Percentiles rank a stretch among this genome's conserved stretches.
These are phyloP conservation scores for Candida insectalens DNA, from an alignment of 805 yeast genomes.

Conservation along the genomic window DNA sequence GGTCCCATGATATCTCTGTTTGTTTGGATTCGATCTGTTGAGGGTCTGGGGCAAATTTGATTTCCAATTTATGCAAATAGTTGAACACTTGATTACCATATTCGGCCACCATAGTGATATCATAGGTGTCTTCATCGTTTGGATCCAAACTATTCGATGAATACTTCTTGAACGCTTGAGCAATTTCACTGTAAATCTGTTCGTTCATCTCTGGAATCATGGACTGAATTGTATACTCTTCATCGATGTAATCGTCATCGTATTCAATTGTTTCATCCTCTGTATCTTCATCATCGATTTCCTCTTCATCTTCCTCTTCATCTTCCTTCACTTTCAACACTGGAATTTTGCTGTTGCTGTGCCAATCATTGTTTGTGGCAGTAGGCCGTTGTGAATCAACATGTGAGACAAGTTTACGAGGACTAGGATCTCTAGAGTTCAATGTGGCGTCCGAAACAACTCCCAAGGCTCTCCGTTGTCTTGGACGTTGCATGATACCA, in stretches of 20 bases:
- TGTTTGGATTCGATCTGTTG: conserved; percentile 67
- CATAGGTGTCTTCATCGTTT: conserved; percentile 75
- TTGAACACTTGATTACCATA: conserved; percentile 82
- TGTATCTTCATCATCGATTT: conserved; percentile 4
- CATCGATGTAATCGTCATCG: conserved; percentile 13
- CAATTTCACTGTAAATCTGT: conserved; percentile 39
- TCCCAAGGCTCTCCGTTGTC: conserved; percentile 14
- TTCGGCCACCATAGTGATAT: conserved; percentile 87
- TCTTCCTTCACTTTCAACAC: conserved; percentile 1
- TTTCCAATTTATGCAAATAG: conserved; percentile 64
- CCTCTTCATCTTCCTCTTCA: conserved; percentile 6
- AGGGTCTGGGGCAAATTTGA: conserved; percentile 60
- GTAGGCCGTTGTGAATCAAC: no score
- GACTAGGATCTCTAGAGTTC: no score
- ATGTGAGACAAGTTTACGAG: no score
- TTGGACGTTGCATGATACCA: background rate
- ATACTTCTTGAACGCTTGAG: conserved; percentile 39
- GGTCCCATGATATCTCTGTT: conserved; percentile 62
- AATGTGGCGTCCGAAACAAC: conserved; percentile 19
- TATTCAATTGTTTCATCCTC: conserved; percentile 1
- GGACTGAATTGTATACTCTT: conserved; percentile 32
- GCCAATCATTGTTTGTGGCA: no score
- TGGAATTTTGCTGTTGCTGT: no score
- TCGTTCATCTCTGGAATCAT: conserved; percentile 49
- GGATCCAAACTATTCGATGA: conserved; percentile 49